Base-by-base conservation (phyloP, 1,284 basidiomycete species). In the Neonothopanus nambi region DNA sequence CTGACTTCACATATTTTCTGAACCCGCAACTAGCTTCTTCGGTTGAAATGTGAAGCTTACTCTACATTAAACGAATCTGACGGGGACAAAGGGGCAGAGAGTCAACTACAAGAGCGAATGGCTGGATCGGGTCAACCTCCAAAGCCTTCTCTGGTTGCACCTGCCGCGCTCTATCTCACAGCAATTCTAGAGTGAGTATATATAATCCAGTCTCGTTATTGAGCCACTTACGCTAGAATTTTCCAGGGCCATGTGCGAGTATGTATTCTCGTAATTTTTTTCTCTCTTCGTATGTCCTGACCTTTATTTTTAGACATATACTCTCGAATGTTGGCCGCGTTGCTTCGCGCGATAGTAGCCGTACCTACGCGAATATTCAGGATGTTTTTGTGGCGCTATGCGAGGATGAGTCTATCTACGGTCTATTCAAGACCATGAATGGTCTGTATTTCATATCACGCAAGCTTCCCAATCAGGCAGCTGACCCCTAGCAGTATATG, bases 131-230 rank as follows among this genome's bases (percentile, higher is more conserved):
- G 77, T 5, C 61, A 71, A 42, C 74, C 80, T 17, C 86, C 85
- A 13, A 81, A 77, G 49, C 61, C 78, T 28, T 65, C 76, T 2
- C 71, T 87, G n/a, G 70, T 95, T n/a, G 83, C 87, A 12, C 91
- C 92, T 3, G 89, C 93, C 21, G 87, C 90, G 15, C 68, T 95
- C 42, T 96, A 95, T 77, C 76, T 95, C 51, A 95, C 93, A 11
- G 93, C 93, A n/a, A 89, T 95, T 58, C 75, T 95, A 39, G 93
- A 96, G 93, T 94, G 67, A 73, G 91, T 83, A 17, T 23, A 28
- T 11, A n/a, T 33, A 13, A 33, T 33, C 30, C 37, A 47, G 47
- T 20, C 36, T 54, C n/a, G 36, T 55, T 49, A 2, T 54, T 43
- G 17, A 52, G 52, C 60, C 62, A 55, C 44, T 63, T 58, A 57